phyloP scores from a whole-genome alignment of 345 rosid genomes.

The Microthlaspi erraticum region DNA sequence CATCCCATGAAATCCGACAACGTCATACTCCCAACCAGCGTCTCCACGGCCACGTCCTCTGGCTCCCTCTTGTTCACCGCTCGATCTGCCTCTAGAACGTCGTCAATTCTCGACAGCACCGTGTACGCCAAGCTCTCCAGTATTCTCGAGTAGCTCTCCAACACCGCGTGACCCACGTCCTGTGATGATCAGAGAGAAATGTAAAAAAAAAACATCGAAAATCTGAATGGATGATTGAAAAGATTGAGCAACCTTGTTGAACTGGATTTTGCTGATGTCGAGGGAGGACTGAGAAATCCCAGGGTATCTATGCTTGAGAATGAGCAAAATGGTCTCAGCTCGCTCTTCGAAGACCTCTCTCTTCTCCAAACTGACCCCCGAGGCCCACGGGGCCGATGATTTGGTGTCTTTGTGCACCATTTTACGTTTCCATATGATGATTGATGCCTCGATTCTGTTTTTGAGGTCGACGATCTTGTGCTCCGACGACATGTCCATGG shows the following conservation, averaged over 20 bases:
- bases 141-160: conserved; percentile 93
- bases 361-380: conserved; percentile 85
- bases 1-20: conserved; percentile 85
- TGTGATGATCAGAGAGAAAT: conserved; percentile 21
- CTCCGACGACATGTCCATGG: conserved; percentile 87
- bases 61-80: conserved; percentile 50
- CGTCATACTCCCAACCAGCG: conserved; percentile 52
- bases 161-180: conserved; percentile 91
- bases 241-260: conserved; percentile 52
- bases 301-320: conserved; percentile 79
- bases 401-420: conserved; percentile 84
- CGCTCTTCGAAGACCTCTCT: conserved; percentile 94
- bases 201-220: background rate
- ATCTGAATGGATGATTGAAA: background rate
- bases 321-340: conserved; percentile 80
- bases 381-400: conserved; percentile 67
- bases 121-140: conserved; percentile 92
- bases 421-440: conserved; percentile 90
- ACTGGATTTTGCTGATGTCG: conserved; percentile 89
- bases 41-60: conserved; percentile 32
- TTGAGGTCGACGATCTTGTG: conserved; percentile 91
- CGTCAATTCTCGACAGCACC: conserved; percentile 80
- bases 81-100: conserved; percentile 72
- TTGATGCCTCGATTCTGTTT: conserved; percentile 95
- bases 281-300: conserved; percentile 88